Evolutionary conservation across 768 basidiomycete species (phyloP).

Genomic region (Suillus alpinus): DNA sequence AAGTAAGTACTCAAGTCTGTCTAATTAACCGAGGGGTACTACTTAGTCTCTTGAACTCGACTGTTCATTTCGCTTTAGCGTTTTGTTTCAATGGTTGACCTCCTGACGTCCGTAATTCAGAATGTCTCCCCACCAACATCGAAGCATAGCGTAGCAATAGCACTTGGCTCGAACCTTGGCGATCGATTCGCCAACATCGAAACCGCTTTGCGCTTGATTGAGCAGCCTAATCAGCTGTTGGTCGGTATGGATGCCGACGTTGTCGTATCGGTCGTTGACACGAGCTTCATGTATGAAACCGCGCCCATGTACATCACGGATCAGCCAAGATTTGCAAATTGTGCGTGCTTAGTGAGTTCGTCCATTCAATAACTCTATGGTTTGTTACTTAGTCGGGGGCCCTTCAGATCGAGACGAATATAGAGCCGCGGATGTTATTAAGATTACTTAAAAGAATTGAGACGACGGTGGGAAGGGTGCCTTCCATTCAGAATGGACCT

Average conservation of each 20-base stretch:
- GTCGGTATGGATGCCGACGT: conserved; percentile 20
- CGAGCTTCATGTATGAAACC: conserved; percentile 91
- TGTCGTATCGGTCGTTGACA: conserved; percentile 53
- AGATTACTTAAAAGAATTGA: conserved; percentile 73
- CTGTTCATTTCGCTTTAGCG: not conserved
- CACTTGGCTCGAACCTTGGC: conserved; percentile 88
- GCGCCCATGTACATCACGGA: conserved; percentile 94
- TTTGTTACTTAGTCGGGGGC: not conserved
- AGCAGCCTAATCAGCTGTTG: conserved; percentile 40
- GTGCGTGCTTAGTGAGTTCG: conserved; percentile 78
- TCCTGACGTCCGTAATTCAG: not conserved
- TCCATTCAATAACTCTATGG: not conserved
- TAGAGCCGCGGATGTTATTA: conserved; percentile 60
- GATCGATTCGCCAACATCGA: conserved; percentile 84
- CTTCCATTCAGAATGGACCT: conserved; percentile 81
- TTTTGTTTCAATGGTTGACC: not conserved
- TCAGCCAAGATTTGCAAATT: conserved; percentile 87
- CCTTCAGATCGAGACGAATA: conserved; percentile 73
- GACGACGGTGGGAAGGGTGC: conserved; percentile 67
- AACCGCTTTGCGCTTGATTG: conserved; percentile 68
- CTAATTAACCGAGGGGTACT: too few species aligned
- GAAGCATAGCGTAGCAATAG: conserved; percentile 55
- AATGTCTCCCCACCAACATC: not conserved
- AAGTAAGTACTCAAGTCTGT: too few species aligned
- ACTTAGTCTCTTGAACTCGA: not conserved